A percentile compares a stretch with the other conserved stretches of the same genome.
Conservation (phyloP, 257 asterid species). For the Ophiorrhiza pumila region DNA sequence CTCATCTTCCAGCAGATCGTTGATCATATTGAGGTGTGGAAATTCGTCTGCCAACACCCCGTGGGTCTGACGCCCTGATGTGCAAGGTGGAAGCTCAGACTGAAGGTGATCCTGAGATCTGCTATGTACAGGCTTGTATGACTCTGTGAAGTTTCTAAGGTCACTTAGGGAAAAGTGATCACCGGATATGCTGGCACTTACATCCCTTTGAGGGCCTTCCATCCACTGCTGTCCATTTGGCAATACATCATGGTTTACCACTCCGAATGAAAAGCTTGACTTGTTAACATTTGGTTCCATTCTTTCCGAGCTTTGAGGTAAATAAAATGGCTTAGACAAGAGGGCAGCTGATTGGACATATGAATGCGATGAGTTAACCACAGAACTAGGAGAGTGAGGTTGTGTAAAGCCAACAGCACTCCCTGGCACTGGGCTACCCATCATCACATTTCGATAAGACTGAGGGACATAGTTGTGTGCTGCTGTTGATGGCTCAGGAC, state of each 20-base stretch:
- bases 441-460: conserved; percentile 81
- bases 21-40: conserved; percentile 71
- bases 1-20: conserved; percentile 81
- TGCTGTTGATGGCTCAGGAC: conserved; percentile 54
- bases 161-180: conserved; percentile 41
- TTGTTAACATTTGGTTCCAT: conserved; percentile 37
- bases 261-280: conserved; percentile 57
- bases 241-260: conserved; percentile 41
- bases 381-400: conserved; percentile 44
- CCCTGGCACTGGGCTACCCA: conserved; percentile 50
- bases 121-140: conserved; percentile 34
- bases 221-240: conserved; percentile 56
- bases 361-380: conserved; percentile 39
- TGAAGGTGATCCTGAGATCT: conserved; percentile 51
- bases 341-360: conserved; percentile 43
- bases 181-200: conserved; percentile 26
- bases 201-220: conserved; percentile 48
- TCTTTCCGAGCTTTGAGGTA: conserved; percentile 48
- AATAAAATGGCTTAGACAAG: conserved; percentile 41
- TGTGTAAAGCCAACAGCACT: conserved; percentile 45
- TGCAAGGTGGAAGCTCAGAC: conserved; percentile 53
- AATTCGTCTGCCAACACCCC: conserved; percentile 37
- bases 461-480: conserved; percentile 56
- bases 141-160: conserved; percentile 42
- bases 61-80: conserved; percentile 51